Base-by-base conservation (phyloP, 805 yeast species). In the Saccharomycopsis oosterbeekiorum region DNA sequence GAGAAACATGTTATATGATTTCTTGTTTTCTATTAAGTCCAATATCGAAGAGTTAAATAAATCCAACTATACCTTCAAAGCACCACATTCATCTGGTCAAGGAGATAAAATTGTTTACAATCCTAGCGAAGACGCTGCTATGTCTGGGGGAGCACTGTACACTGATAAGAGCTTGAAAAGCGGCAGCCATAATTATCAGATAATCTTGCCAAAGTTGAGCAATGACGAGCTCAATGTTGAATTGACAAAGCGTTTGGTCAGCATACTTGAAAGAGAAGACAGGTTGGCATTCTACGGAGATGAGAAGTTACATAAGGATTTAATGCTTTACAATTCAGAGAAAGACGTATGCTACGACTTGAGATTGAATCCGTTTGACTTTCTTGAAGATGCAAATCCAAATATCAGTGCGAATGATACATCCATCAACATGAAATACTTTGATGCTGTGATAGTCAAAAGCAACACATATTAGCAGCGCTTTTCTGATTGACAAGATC, bases 371-470 rank as follows among this genome's bases (percentile, higher is more conserved):
- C 74, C 83, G 12, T 83, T 83, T 70, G 89, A 84, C 65, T 67
- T 83, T 65, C 75, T 84, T 55, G 87, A 84, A 66, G 87, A 84
- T 59, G 73, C 84, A 0, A 79, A 75, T 64, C 80, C 84, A 0
- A 66, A 71, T 6, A 72, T 75, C 61, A 74, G 78, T 5, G 64
- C 74, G 36, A 83, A 83, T 68, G 87, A 84, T 65, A 76, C 81
- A 0, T 79, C 86, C 1, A 69, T 84, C 17, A 80, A 80, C 61
- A 70, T 84, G 59, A 78, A 81, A 17, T 70, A 79, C 60, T 84
- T 84, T 68, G 85, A 81, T 59, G 77, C 83, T 2, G 75, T 80
- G 17, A 68, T 77, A 1, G 84, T 80, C 58, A 73, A 72, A 61
- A 75, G 74, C 59, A 80, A 81, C 63, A 24, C n/a, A 6, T 21